phyloP scores from a whole-genome alignment of 2,329 filamentous ascomycete genomes.

The Colletotrichum brevisporum region DNA sequence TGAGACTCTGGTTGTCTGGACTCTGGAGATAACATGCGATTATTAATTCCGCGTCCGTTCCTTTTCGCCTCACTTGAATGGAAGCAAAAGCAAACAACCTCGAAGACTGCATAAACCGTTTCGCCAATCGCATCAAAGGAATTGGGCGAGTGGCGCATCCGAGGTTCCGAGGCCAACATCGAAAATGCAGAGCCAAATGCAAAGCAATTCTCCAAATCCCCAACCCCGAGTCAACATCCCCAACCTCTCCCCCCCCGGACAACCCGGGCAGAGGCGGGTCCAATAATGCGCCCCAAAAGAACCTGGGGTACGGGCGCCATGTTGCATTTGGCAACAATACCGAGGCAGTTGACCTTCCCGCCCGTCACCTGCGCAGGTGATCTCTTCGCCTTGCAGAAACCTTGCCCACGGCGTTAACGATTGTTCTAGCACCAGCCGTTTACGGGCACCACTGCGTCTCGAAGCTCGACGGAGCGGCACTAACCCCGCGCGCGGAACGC shows the following conservation, averaged over 20 bases:
- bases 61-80: no score
- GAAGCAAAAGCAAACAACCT: no score
- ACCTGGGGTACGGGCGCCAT: constrained; percentile 17
- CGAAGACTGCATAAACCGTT: no score
- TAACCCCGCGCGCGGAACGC: constrained; percentile 13
- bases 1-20: no score
- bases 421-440: constrained; percentile 5
- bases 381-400: no score
- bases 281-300: constrained; percentile 7
- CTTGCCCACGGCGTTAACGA: no score
- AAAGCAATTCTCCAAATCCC: not conserved
- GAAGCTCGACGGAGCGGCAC: not conserved
- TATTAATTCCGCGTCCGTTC: no score
- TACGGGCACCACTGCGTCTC: constrained; percentile 15
- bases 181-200: no score
- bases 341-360: constrained; percentile 17
- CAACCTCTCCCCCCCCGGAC: constrained; percentile 2
- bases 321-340: constrained; percentile 26
- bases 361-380: not conserved
- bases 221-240: not conserved
- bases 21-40: no score
- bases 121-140: no score
- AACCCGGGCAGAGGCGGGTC: constrained; percentile 23
- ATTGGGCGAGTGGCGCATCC: no score
- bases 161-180: no score